Conservation (phyloP, 441 rosid species). For the Euphorbia celastroides region DNA sequence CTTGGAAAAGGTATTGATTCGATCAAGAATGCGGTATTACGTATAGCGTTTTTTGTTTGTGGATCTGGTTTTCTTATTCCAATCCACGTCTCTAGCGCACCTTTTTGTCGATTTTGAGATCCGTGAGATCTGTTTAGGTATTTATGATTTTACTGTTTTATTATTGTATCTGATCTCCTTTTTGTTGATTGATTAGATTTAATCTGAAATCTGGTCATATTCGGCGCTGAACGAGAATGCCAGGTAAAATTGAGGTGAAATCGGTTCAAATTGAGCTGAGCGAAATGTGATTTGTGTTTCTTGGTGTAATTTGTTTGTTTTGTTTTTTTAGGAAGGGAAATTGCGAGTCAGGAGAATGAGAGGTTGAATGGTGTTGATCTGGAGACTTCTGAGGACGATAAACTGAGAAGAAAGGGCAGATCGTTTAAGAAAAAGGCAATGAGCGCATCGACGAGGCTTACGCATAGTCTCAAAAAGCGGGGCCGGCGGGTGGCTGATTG, state of each 20-base stretch:
- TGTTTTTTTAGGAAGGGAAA: constrained; percentile 34
- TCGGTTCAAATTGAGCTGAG: constrained; percentile 1
- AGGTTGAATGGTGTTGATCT: constrained; percentile 38
- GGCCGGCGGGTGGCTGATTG: constrained; percentile 62
- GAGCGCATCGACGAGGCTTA: constrained; percentile 64
- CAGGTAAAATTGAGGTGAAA: constrained; percentile 7
- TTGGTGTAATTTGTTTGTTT: background rate
- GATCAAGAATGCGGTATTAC: constrained; percentile 9
- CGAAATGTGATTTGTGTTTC: constrained; percentile 4
- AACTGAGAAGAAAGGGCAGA: constrained; percentile 46
- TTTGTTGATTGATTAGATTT: constrained; percentile 11
- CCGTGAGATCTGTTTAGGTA: background rate
- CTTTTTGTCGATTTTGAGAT: constrained; percentile 7
- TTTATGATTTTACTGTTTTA: background rate
- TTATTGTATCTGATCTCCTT: background rate
- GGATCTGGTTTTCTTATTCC: constrained; percentile 11
- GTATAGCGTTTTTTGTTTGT: background rate
- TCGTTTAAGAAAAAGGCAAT: constrained; percentile 69
- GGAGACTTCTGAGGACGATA: constrained; percentile 66
- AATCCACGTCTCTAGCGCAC: background rate
- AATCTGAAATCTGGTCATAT: background rate
- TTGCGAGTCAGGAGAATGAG: constrained; percentile 39
- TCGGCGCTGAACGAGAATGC: constrained; percentile 7
- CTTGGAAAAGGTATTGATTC: constrained; percentile 9
- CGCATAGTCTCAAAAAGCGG: constrained; percentile 67